Base-by-base conservation (phyloP, 768 basidiomycete species). In the Leucosporidium creatinivorum region DNA sequence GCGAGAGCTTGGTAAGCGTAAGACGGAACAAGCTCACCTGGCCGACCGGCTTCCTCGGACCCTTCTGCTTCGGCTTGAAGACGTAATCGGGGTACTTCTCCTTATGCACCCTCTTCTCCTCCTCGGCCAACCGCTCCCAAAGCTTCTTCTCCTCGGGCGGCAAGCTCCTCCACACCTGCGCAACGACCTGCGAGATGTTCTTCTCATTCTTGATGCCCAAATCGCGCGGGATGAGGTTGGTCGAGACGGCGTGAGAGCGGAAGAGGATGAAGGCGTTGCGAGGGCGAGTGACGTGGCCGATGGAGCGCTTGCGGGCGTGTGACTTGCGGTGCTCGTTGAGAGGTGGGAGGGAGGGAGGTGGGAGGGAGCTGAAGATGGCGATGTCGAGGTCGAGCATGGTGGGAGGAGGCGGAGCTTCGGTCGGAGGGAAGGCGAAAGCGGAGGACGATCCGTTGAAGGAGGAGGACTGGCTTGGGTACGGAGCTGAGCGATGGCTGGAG, bases 231-330 rank as follows among this genome's bases (percentile, higher is more conserved):
- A 54, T 54, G 26, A 54, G 19, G 8, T 30, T 30, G 52, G 26
- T 54, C 60, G 84, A 82, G 21, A 87, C 85, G 62, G 88, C 85
- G 75, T 89, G 84, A 75, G 85, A 87, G 51, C 89, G 83, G 76
- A 88, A 90, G 68, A 89, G 82, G 70, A 90, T 89, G 78, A 90
- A 90, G 0, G 88, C 85, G 76, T 89, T 89, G 23, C 85, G 80
- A 0, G 88, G 87, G 31, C 89, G 84, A 23, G 86, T 85, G 50
- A 89, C 82, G 74, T 88, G 88, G 18, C 54, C 62, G 6, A 25
- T 44, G 17, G 67, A 61, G 26, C 52, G 8, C 55, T 82, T 82
- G 54, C 80, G 79, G 0, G 82, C 80, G 70, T 84, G 84, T 23
- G 69, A 61, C 15, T 44, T 2, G 58, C 61, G 59, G 25, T 26